Percentiles rank a stretch among this genome's conserved stretches.
Conservation (phyloP, 2,329 filamentous ascomycete genomes). For the Dendryphion nanum region DNA sequence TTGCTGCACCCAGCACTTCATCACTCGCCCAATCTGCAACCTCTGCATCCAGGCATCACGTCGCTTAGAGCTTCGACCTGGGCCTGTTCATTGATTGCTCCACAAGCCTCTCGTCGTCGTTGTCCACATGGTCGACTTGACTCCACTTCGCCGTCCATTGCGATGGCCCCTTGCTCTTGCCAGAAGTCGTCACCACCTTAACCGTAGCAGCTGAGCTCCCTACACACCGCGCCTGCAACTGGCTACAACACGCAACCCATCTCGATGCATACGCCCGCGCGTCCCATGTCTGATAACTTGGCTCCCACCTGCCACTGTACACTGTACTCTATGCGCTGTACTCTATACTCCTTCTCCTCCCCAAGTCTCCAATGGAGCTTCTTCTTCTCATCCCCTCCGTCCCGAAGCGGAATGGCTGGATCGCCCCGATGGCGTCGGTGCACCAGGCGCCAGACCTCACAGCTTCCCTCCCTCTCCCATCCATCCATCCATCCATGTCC, state of each 20-base stretch:
- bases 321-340: no score
- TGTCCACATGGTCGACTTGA: not conserved
- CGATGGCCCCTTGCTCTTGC: not conserved
- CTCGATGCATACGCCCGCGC: no score
- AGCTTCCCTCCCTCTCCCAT: not conserved
- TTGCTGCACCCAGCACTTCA: not conserved
- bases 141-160: not conserved
- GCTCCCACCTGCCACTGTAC: conserved; percentile 9
- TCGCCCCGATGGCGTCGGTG: conserved; percentile 17
- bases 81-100: no score
- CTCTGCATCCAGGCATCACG: not conserved
- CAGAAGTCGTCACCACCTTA: no score
- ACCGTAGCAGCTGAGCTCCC: no score
- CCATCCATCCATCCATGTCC: not conserved
- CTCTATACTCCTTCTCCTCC: no score
- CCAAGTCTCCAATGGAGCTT: no score
- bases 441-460: conserved; percentile 3
- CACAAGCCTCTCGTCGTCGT: no score
- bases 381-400: no score
- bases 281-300: conserved; percentile 14
- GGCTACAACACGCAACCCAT: no score
- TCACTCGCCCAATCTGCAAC: not conserved
- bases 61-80: conserved; percentile 1
- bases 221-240: no score
- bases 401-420: conserved; percentile 16